These are phyloP conservation scores for Lentinula edodes DNA, from an alignment of 768 basidiomycete species.

Conservation along the genomic window DNA sequence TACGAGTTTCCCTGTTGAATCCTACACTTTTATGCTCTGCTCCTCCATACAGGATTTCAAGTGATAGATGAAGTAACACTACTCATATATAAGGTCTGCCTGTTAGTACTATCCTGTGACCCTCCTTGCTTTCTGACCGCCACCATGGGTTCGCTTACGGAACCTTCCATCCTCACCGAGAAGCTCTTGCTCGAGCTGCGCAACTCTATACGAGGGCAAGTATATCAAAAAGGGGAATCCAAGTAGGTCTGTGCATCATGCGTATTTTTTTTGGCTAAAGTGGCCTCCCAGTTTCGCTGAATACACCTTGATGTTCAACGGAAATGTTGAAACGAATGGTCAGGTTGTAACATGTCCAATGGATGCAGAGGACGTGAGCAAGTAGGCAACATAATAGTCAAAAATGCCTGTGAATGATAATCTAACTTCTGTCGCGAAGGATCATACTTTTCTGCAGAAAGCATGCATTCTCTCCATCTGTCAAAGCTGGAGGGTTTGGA, in stretches of 20 bases:
- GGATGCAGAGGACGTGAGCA: constrained; percentile 78
- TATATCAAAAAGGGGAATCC: constrained; percentile 20
- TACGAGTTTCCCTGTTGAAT: neutral
- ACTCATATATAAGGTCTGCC: neutral
- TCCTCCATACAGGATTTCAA: neutral
- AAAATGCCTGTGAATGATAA: neutral
- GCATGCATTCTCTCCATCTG: constrained; percentile 64
- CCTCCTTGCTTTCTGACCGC: neutral
- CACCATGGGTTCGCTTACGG: neutral
- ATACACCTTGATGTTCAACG: constrained; percentile 66
- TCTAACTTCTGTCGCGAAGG: constrained; percentile 28
- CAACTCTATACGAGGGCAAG: constrained; percentile 19
- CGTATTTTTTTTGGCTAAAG: neutral
- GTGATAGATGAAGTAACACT: neutral
- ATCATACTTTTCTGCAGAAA: constrained; percentile 69
- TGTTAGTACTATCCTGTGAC: neutral
- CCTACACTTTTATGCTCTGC: neutral
- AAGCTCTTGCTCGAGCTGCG: constrained; percentile 14
- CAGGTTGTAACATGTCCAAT: constrained; percentile 67
- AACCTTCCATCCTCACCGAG: constrained; percentile 2
- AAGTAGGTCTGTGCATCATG: constrained; percentile 11
- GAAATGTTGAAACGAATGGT: constrained; percentile 57
- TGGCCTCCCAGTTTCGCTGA: constrained; percentile 35
- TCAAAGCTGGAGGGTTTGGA: constrained; percentile 89
- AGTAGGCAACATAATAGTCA: constrained; percentile 34